These are phyloP conservation scores for Tetracladium maxilliforme DNA, from an alignment of 2,329 filamentous ascomycete species.

Conservation along the genomic window DNA sequence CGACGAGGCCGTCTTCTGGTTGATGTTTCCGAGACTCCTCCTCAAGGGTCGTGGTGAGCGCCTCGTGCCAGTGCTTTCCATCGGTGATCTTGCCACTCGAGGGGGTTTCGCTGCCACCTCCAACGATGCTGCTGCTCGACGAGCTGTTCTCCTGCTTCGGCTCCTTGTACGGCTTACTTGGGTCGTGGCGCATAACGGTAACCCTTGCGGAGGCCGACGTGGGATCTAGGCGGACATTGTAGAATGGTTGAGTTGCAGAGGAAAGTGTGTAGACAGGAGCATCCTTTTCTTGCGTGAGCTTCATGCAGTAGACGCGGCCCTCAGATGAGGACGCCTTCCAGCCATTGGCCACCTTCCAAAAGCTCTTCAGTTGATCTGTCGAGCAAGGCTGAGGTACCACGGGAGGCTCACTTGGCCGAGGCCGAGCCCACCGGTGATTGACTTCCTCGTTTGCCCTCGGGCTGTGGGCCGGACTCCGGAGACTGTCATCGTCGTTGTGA, in stretches of 20 bases:
- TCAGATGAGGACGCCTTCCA: constrained; percentile 48
- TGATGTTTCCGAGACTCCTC: constrained; percentile 34
- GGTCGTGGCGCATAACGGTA: constrained; percentile 43
- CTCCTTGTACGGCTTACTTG: constrained; percentile 38
- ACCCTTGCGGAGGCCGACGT: constrained; percentile 49
- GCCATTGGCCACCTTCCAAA: constrained; percentile 58
- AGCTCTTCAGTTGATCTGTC: constrained; percentile 44
- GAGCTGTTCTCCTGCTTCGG: constrained; percentile 18
- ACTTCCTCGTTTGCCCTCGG: no score
- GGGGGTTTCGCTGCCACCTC: background rate
- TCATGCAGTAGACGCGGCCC: constrained; percentile 43
- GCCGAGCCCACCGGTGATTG: no score
- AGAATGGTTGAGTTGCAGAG: constrained; percentile 47
- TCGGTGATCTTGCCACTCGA: constrained; percentile 10
- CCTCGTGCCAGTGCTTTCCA: constrained; percentile 43
- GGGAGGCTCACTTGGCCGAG: no score
- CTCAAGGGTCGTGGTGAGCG: constrained; percentile 41
- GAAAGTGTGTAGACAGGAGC: constrained; percentile 54
- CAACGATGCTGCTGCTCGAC: constrained; percentile 11
- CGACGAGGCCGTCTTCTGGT: constrained; percentile 49
- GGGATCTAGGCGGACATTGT: constrained; percentile 48
- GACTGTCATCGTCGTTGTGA: no score
- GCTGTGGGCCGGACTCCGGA: no score
- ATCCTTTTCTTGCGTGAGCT: constrained; percentile 37
- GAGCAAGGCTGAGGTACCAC: no score